phyloP scores from a whole-genome alignment of 2,329 filamentous ascomycete genomes.

The Talaromyces sp. region DNA sequence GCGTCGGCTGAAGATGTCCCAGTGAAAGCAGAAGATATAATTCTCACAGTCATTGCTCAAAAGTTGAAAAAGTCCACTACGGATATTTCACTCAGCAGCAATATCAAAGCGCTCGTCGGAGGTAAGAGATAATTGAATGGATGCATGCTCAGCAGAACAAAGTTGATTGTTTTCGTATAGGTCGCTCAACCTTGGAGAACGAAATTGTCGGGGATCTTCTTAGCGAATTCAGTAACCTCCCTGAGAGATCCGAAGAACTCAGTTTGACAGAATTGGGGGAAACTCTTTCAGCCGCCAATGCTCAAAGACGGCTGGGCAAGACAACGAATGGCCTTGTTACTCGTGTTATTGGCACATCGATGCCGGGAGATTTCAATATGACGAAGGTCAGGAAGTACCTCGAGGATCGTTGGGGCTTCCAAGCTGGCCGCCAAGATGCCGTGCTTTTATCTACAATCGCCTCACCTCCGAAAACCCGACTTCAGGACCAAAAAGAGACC shows the following conservation, averaged over 20 bases:
- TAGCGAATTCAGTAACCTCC: slow-evolving; percentile 96
- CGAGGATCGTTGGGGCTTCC: slow-evolving; percentile 88
- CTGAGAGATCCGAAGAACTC: slow-evolving; percentile 96
- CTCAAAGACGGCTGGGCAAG: slow-evolving; percentile 97
- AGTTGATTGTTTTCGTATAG: too few species aligned
- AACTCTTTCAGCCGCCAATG: slow-evolving; percentile 64
- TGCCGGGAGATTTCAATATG: slow-evolving; percentile 99
- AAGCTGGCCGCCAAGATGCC: slow-evolving; percentile 80
- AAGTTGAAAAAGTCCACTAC: slow-evolving; percentile 91
- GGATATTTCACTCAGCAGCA: slow-evolving; percentile 88
- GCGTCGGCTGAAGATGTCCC: slow-evolving; percentile 60
- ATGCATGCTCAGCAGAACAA: too few species aligned
- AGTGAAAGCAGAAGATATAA: slow-evolving; percentile 81
- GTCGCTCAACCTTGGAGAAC: slow-evolving; percentile 97
- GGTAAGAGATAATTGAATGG: background rate
- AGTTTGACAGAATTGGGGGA: slow-evolving; percentile 76
- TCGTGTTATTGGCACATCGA: slow-evolving; percentile 93
- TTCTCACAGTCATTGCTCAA: slow-evolving; percentile 84
- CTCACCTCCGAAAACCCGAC: background rate
- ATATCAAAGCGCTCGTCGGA: slow-evolving; percentile 78
- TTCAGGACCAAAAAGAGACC: slow-evolving; percentile 79
- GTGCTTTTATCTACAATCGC: slow-evolving; percentile 57
- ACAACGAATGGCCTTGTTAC: slow-evolving; percentile 89
- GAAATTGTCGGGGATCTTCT: slow-evolving; percentile 96
- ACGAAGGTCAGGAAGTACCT: slow-evolving; percentile 91